Percentiles rank a stretch among this genome's conserved stretches.
Evolutionary conservation across 202 grass and related monocot genomes (phyloP).

Genomic region (Alloteropsis angusta): DNA sequence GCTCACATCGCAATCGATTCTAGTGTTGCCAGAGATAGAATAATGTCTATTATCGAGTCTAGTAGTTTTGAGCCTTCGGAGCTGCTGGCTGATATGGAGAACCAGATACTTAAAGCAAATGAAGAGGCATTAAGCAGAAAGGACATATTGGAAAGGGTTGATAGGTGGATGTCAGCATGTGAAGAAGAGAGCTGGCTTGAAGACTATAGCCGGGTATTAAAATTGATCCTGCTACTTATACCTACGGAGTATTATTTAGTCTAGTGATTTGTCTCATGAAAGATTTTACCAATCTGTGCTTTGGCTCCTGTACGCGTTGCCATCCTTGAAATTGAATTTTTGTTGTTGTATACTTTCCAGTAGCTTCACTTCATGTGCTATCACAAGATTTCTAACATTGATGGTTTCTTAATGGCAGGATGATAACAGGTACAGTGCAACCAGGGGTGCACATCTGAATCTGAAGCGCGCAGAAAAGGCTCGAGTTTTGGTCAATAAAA

Average conservation of each 20-base stretch:
- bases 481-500: conserved; percentile 86
- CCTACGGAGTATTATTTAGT: neutral
- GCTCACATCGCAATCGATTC: conserved; percentile 67
- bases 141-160: conserved; percentile 89
- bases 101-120: conserved; percentile 72
- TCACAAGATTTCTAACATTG: neutral
- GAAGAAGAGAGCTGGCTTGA: conserved; percentile 99
- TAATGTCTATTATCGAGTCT: conserved; percentile 67
- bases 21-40: conserved; percentile 56
- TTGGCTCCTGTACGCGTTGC: neutral
- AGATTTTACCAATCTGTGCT: neutral
- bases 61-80: conserved; percentile 72
- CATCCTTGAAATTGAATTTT: neutral
- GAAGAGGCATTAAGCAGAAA: conserved; percentile 81
- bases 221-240: neutral
- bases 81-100: conserved; percentile 76
- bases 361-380: neutral
- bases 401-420: conserved; percentile 45
- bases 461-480: conserved; percentile 96
- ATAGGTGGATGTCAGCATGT: conserved; percentile 80
- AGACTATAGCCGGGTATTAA: conserved; percentile 75
- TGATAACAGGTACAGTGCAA: conserved; percentile 93
- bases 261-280: neutral
- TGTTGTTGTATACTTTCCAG: neutral
- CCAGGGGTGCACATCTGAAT: conserved; percentile 86